Evolutionary conservation across 73 alveolate species (phyloP), one percentile per base, ranked within the genome.

Genomic region (Durusdinium trenchii): DNA sequence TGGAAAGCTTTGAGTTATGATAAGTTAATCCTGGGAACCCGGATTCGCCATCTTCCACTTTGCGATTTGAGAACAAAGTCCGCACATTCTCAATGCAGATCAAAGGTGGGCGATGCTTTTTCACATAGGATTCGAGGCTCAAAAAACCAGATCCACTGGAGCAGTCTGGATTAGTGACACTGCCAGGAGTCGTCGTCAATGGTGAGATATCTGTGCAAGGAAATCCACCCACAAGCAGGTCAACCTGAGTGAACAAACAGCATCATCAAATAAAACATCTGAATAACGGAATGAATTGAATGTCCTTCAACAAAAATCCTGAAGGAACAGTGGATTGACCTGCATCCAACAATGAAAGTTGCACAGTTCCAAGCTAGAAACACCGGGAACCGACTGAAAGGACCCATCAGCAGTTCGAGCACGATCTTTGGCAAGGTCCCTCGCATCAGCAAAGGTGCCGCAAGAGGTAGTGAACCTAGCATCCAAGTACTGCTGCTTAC

Each of bases 141-240:
- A n/a, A 36, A 38, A 73, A 73, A 26, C 85, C 85, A 73, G 52
- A n/a, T 32, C 85, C 85, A 36, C 85, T 73, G 85, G 85, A n/a
- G 51, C 85, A 73, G 7, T 36, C 52, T 6, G 48, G 52, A 73
- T 73, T 51, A 2, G 36, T 40, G 40, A 76, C 61, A 42, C 86
- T 76, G 38, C 86, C 86, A 40, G 86, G 86, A 10, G 86, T 76
- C 1, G 86, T 43, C 5, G 86, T 76, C 60, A 76, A 35, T 43
- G 86, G 61, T 36, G 61, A 43, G 38, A 76, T 76, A 30, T 26
- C 45, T 20, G 45, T 60, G 28, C 86, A 76, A 14, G 86, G 86
- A 5, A 76, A 76, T 7, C 86, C 86, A 2, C 42, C 86, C 38
- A 76, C 61, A 23, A 76, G 86, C 42, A 76, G 38, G 38, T 76